Evolutionary conservation across 495 filamentous ascomycete genomes (phyloP), one percentile per base, ranked within the genome.

Genomic region (Xylaria scruposa): DNA sequence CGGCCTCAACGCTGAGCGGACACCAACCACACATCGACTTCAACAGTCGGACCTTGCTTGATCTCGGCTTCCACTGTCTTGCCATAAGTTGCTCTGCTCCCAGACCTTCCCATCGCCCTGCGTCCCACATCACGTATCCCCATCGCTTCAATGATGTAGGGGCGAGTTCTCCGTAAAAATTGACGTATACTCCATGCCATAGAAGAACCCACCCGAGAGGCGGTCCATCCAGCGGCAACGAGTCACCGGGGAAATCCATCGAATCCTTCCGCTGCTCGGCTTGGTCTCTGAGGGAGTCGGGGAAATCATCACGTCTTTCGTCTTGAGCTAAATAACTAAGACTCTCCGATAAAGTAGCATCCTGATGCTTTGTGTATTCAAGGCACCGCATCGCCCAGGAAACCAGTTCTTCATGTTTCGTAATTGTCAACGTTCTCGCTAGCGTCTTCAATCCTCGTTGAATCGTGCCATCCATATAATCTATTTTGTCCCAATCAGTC

Each of bases 41-140:
- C 26, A 53, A 13, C 49, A 53, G 8, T 26, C 21, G 6, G 40
- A 61, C 8, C 19, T 9, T 38, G 1, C n/a, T 4, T 1, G 19
- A 26, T 8, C 10, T 38, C 8, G 29, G 5, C 13, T 59, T 59
- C 54, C 54, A 59, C 26, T 9, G 26, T 17, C 2, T 6, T 15
- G 31, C 29, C 7, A 59, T 31, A 7, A 59, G 33, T 31, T 59
- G 19, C 33, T 61, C 12, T 21, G n/a, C 33, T 40, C 36, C 36
- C 1, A 61, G 15, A 61, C 12, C 19, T 19, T 33, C n/a, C 58
- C 58, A 61, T 61, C 58, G 58, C 21, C n/a, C 21, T 10, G 58
- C 58, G 31, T 61, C 58, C 58, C 58, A 61, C 19, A 61, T 61
- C 19, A 61, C 58, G 4, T 21, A 61, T 61, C 58, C 58, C 58